Evolutionary conservation across 768 basidiomycete species (phyloP), one percentile per base, ranked within the genome.

Genomic region (Rhodosporidiobolus odoratus): DNA sequence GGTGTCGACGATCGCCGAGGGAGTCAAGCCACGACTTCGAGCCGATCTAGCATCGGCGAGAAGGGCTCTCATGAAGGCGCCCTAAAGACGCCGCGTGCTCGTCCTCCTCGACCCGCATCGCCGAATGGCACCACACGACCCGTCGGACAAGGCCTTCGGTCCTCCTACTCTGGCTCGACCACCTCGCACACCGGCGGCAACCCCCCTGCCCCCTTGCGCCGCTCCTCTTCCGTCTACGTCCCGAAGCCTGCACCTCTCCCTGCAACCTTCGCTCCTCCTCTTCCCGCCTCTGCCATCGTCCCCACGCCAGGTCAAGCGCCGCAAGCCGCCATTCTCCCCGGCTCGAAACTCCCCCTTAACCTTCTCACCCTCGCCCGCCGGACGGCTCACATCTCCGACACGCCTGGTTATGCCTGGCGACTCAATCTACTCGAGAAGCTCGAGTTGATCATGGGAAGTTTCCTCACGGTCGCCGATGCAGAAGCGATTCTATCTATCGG

Each of bases 351-450:
- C 25, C 27, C 65, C 12, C 62, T 67, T 23, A 62, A 60, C 34
- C 66, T 74, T 52, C 41, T 74, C 53, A 64, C 65, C 8, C 65
- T 74, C 58, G 65, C 62, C 4, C 45, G 68, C 1, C 63, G 72
- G 12, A 74, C 72, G 27, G 58, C 61, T 7, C 72, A 74, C 53
- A 21, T 74, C n/a, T 40, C 65, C 27, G 57, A 53, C 15, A 48
- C 40, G 16, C 72, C 72, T 13, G 68, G 68, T n/a, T 74, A 74
- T 48, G 62, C 62, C 3, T 69, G 68, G 65, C 50, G 72, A 10
- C 58, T 74, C 32, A 62, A 69, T 53, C 52, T 74, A 23, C 62
- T 74, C 57, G 68, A 74, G 58, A 69, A 70, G 58, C 65, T 74
- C 38, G 72, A 74, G 53, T 52, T 65, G 17, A 50, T 69, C 35